These are phyloP conservation scores for Sideroxylon spinosum DNA, from an alignment of 179 eudicot species.

Conservation along the genomic window DNA sequence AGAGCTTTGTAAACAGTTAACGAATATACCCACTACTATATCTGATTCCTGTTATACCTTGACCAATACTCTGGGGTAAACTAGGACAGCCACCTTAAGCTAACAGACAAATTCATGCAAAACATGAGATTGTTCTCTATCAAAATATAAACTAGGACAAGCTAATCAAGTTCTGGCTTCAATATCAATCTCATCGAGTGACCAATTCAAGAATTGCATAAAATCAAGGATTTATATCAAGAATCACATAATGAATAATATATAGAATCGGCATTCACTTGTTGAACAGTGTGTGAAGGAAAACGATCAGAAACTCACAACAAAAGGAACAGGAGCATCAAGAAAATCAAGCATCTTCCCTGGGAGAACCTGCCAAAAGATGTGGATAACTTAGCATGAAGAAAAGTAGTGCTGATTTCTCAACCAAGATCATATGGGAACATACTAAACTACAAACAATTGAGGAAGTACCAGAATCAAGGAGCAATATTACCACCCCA, in stretches of 20 bases:
- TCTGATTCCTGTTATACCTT: not conserved
- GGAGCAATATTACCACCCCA: not conserved
- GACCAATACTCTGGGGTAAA: not conserved
- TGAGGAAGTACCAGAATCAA: not conserved
- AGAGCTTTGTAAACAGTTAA: not conserved
- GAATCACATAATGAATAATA: not conserved
- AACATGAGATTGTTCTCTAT: not conserved
- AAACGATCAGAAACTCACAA: slow-evolving; percentile 49
- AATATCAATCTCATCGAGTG: not conserved
- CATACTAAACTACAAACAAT: not conserved
- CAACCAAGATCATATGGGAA: slow-evolving; percentile 7
- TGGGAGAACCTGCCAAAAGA: slow-evolving; percentile 68
- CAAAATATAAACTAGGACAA: slow-evolving; percentile 8
- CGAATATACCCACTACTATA: not conserved
- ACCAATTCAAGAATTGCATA: not conserved
- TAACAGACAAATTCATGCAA: not conserved
- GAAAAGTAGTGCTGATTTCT: not conserved
- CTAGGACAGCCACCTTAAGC: not conserved
- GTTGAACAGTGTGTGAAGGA: not conserved
- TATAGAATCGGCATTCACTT: not conserved
- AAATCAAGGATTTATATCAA: not conserved
- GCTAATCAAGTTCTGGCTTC: not conserved
- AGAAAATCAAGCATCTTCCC: slow-evolving; percentile 92
- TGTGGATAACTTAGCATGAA: not conserved
- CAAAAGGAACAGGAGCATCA: slow-evolving; percentile 96